Base-by-base conservation (phyloP, 2,329 filamentous ascomycete genomes). In the Orbilia blumenaviensis region DNA sequence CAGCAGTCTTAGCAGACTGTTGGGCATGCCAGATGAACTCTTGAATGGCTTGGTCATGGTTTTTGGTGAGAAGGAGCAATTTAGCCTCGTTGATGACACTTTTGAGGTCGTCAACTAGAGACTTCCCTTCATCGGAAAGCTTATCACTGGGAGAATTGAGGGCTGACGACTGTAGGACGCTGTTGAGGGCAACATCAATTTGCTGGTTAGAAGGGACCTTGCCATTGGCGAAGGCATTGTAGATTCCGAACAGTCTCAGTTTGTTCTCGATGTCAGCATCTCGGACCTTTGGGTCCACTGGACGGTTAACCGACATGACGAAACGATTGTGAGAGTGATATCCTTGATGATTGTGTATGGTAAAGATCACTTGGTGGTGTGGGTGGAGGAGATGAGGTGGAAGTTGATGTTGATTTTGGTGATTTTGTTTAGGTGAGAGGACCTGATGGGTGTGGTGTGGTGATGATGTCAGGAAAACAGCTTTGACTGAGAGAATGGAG, bases 21-120 rank as follows among this genome's bases (percentile, higher is more conserved):
- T 93, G 89, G 0, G 93, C 94, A 82, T 97, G 92, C 91, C 92
- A 99, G 84, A 98, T 92, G 84, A 99, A 98, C 81, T 99, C 94
- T 82, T 99, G 95, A 18, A 99, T 85, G 71, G 98, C 85, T 81
- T 99, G 93, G 81, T 94, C 95, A 74, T 97, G 88, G 82, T 99
- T 99, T 88, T 98, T 99, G 84, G 91, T 91, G 25, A 99, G 86
- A 7, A 98, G 85, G 10, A 99, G 87, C 69, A 89, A 84, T 86
- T 97, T 96, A 72, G 94, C 91, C 82, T 95, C 88, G 80, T 91
- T 88, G 50, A 99, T 89, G 61, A 97, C 92, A 64, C 92, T 86
- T 76, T 89, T 89, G 68, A 95, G 84, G 79, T 98, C 94, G 44
- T 85, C 84, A 2, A 97, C 88, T 1, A 99, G 88, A n/a, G 84